Base-by-base conservation (phyloP, 2,329 filamentous ascomycete genomes). In the Cladosporium austrohemisphaericum region DNA sequence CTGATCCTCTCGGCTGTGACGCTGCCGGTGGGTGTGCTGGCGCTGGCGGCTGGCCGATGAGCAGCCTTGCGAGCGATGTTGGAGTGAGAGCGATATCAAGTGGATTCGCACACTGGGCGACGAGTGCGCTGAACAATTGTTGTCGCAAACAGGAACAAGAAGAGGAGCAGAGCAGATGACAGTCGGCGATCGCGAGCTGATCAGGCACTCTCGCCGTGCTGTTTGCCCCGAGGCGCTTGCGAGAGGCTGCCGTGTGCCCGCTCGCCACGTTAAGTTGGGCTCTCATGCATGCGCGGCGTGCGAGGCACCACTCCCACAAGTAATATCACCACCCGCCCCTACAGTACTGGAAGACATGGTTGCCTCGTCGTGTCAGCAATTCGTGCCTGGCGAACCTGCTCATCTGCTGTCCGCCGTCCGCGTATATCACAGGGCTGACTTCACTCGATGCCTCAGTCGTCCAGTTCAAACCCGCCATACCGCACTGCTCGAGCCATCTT, bases 181-280 rank as follows among this genome's bases (percentile, higher is more conserved):
- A 26, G 11, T 26, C 11, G 11, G 11, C 11, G 6, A 26, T 26
- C n/a, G n/a, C n/a, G n/a, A n/a, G n/a, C n/a, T n/a, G n/a, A n/a
- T n/a, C n/a, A n/a, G n/a, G n/a, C n/a, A n/a, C n/a, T n/a, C n/a
- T n/a, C n/a, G n/a, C n/a, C n/a, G n/a, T n/a, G n/a, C n/a, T n/a
- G n/a, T n/a, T n/a, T n/a, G n/a, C n/a, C n/a, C n/a, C n/a, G n/a
- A n/a, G n/a, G n/a, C n/a, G n/a, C n/a, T n/a, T n/a, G n/a, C n/a
- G n/a, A n/a, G n/a, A n/a, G n/a, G n/a, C n/a, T 29, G 38, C 38
- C 38, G 38, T 41, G 38, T 41, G 38, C 19, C 38, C 38, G 38
- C 38, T 41, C 25, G 38, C 38, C 38, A 41, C 38, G 38, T 41
- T 41, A 26, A 16, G 19, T 41, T 41, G 38, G 38, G 38, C 38